Percentiles rank a stretch among this genome's conserved stretches.
These are phyloP conservation scores for Tinospora cordifolia DNA, from an alignment of 164 flowering plant genomes.

Conservation along the genomic window DNA sequence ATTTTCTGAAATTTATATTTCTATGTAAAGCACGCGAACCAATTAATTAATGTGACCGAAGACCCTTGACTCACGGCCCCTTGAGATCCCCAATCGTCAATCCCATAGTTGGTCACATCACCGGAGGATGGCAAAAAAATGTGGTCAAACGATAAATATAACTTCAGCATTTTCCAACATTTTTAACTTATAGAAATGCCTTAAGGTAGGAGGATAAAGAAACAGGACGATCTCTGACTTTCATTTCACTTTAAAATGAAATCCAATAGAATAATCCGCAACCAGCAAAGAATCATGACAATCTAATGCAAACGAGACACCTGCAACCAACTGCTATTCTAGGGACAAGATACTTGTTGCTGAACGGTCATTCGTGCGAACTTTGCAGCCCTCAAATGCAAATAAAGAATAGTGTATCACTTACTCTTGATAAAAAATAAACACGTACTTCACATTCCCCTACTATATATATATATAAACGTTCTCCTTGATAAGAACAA, in stretches of 20 bases:
- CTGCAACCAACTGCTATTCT: background rate
- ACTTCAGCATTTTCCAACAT: background rate
- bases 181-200: background rate
- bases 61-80: too few species aligned
- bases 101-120: too few species aligned
- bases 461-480: too few species aligned
- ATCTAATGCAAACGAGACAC: constrained; percentile 3
- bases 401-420: too few species aligned
- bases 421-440: too few species aligned
- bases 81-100: too few species aligned
- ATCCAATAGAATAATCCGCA: background rate
- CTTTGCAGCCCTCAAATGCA: background rate
- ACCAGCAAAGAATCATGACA: background rate
- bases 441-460: too few species aligned
- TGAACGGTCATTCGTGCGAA: background rate
- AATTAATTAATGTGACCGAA: too few species aligned
- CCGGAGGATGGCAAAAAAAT: background rate
- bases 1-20: too few species aligned
- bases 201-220: background rate
- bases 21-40: too few species aligned
- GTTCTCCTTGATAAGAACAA: too few species aligned
- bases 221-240: background rate
- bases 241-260: background rate
- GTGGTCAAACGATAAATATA: background rate
- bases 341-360: background rate